Base-by-base conservation (phyloP, 148 eudicot species). In the Bassia scoparia region DNA sequence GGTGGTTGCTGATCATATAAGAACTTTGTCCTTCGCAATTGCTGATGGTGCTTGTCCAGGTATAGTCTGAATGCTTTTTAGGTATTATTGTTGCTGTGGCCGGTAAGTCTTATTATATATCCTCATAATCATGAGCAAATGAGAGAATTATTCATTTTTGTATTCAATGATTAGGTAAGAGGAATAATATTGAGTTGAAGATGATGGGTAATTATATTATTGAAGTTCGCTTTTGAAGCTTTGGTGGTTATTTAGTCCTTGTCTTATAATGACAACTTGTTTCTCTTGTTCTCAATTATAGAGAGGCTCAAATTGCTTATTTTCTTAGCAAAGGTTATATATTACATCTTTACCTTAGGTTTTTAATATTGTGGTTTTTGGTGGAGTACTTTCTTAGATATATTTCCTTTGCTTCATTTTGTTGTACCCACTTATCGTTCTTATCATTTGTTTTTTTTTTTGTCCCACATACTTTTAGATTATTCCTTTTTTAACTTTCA, bases 1-100 rank as follows among this genome's bases (percentile, higher is more conserved):
- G 79, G 99, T 96, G 76, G 96, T 96, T 23, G 97, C 96, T 48
- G 97, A 96, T 81, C 97, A 96, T 79, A 92, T 96, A 52, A 88
- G 99, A 83, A 96, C 99, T 53, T 93, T 96, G 72, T 92, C 96
- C n/a, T 88, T 96, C 84, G 99, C 99, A 75, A 96, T 96, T 83
- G 99, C 99, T 75, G 99, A 96, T 82, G 99, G 97, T 59, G 84
- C 97, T 54, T 79, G 92, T 71, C 99, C 99, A 90, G 99, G 99
- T 96, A 77, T 76, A 68, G 38, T 66, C n/a, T n/a, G n/a, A n/a
- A n/a, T n/a, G n/a, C n/a, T n/a, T n/a, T n/a, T n/a, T n/a, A n/a
- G n/a, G n/a, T n/a, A n/a, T n/a, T n/a, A 41, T 29, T 63, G 24
- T 37, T n/a, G n/a, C n/a, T 15, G 24, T 14, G 30, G 55, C 30